Evolutionary conservation across 768 basidiomycete genomes (phyloP).

Genomic region (Serendipita sp.): DNA sequence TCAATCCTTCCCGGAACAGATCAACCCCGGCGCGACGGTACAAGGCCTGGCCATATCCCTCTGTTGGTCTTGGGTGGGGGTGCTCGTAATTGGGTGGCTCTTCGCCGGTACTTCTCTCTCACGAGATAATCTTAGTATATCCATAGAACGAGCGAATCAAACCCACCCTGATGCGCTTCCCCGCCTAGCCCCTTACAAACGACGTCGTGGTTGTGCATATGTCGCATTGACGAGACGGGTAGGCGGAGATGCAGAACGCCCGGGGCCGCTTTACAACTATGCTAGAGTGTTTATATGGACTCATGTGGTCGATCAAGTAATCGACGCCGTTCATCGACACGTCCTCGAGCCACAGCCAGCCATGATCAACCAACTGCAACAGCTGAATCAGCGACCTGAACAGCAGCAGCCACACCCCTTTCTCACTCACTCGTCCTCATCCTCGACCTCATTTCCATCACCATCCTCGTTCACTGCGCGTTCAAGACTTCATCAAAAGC

Average conservation of each 20-base stretch:
- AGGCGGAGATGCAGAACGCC: not conserved
- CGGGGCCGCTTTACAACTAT: not conserved
- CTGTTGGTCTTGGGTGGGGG: not conserved
- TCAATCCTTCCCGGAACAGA: not conserved
- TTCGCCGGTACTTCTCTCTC: not conserved
- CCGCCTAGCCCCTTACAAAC: not conserved
- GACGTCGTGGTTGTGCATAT: not conserved
- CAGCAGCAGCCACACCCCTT: not conserved
- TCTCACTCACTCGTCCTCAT: not conserved
- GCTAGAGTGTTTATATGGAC: not conserved
- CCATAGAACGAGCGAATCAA: not conserved
- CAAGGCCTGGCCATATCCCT: not conserved
- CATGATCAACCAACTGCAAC: no score
- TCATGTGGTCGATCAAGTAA: not conserved
- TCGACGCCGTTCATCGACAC: not conserved
- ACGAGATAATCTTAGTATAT: not conserved
- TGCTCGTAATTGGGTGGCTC: not conserved
- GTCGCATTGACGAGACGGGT: not conserved
- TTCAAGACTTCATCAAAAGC: no score
- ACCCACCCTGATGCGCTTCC: not conserved
- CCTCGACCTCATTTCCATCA: no score
- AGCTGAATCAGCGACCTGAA: no score
- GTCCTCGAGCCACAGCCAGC: not conserved
- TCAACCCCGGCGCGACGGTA: not conserved
- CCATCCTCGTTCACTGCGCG: no score